Conservation (phyloP, 208 protist species). For the Acanthamoeba culbertsoni region DNA sequence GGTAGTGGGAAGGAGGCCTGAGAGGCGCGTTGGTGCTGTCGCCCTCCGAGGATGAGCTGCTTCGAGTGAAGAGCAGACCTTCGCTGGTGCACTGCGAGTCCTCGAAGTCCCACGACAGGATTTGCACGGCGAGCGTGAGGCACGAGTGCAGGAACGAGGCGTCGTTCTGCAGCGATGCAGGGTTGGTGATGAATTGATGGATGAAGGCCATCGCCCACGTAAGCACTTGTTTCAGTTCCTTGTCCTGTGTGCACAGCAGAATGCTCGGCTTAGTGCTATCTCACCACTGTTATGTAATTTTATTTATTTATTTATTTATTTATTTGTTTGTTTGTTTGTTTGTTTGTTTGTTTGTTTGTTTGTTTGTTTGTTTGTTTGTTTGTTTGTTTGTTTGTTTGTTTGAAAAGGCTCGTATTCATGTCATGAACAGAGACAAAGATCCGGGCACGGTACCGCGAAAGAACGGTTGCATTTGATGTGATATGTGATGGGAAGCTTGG, state of each 20-base stretch:
- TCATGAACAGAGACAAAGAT: no score
- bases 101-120: conserved; percentile 39
- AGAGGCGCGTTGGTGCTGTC: conserved; percentile 14
- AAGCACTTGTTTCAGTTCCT: neutral
- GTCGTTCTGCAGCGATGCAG: neutral
- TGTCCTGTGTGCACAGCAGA: no score
- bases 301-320: no score
- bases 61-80: neutral
- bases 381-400: no score
- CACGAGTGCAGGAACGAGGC: neutral
- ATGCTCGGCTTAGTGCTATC: no score
- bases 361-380: no score
- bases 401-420: no score
- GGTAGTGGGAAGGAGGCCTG: neutral
- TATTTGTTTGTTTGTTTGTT: no score
- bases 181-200: neutral
- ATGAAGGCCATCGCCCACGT: conserved; percentile 3
- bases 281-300: no score
- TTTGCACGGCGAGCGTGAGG: neutral
- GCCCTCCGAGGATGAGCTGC: neutral
- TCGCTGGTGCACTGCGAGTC: neutral
- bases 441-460: neutral
- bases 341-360: no score
- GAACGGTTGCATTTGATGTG: conserved; percentile 1
- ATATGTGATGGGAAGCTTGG: neutral